A percentile compares a stretch with the other conserved stretches of the same genome.
Conservation (phyloP, 1,284 basidiomycete genomes). For the Malassezia sp. region DNA sequence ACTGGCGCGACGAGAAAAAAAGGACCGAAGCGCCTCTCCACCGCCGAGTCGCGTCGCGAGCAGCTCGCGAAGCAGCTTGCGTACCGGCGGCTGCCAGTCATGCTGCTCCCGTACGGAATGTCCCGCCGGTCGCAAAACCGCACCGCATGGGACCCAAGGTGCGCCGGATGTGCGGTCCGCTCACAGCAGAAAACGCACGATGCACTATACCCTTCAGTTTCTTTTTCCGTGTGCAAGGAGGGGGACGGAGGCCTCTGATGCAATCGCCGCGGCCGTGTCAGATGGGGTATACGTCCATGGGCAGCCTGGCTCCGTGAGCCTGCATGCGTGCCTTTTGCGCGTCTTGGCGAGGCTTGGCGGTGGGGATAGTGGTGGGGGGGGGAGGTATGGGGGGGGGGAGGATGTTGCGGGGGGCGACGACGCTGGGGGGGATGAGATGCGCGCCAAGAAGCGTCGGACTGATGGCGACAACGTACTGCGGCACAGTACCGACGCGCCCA, state of each 20-base stretch:
- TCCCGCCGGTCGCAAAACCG: conserved; percentile 7
- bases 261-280: not conserved
- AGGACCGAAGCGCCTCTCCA: not conserved
- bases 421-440: no score
- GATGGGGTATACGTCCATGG: not conserved
- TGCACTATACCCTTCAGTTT: conserved; percentile 8
- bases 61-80: conserved; percentile 6
- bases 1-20: not conserved
- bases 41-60: conserved; percentile 11
- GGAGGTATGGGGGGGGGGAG: no score
- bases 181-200: not conserved
- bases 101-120: conserved; percentile 17
- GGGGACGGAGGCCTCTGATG: no score
- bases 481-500: no score
- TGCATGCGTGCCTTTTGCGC: not conserved
- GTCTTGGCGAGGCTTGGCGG: no score
- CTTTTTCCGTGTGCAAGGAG: conserved; percentile 5
- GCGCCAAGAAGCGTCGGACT: no score
- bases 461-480: no score
- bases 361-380: no score
- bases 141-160: conserved; percentile 7
- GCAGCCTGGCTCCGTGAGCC: not conserved
- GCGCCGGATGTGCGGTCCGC: not conserved
- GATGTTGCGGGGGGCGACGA: no score
- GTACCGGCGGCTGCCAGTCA: conserved; percentile 10